Evolutionary conservation across 1,139 yeast species (phyloP).

Genomic region (Meyerozyma guilliermondii): DNA sequence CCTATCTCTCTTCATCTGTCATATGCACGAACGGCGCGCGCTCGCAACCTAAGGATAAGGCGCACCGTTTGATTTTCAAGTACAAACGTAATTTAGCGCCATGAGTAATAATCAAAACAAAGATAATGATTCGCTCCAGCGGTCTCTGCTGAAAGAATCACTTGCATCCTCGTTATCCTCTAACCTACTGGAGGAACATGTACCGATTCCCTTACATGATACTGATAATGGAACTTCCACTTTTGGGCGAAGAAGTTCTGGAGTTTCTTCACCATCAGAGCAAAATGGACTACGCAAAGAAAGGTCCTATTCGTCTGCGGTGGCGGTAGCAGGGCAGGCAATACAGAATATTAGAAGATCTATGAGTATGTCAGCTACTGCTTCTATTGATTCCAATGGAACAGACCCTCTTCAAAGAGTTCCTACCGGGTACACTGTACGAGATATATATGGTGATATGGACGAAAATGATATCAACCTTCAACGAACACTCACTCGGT

Average conservation of each 20-base stretch:
- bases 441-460: constrained; percentile 16
- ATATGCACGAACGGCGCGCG: neutral
- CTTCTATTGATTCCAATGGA: neutral
- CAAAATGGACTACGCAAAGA: neutral
- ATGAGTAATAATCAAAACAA: neutral
- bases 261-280: neutral
- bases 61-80: neutral
- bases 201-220: neutral
- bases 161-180: neutral
- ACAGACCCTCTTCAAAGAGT: neutral
- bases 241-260: neutral
- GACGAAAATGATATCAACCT: constrained; percentile 24
- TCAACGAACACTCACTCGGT: constrained; percentile 33
- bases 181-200: neutral
- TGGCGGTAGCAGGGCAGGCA: constrained; percentile 1
- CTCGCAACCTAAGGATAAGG: neutral
- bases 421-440: constrained; percentile 9
- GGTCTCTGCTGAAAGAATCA: neutral
- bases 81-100: neutral
- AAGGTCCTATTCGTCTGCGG: neutral
- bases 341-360: neutral
- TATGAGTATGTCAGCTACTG: neutral
- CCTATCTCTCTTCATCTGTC: neutral
- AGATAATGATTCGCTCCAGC: neutral
- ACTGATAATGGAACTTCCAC: neutral